A percentile compares a stretch with the other conserved stretches of the same genome.
phyloP scores from a whole-genome alignment of 2,329 filamentous ascomycete genomes.

The Alternaria ethzedia region DNA sequence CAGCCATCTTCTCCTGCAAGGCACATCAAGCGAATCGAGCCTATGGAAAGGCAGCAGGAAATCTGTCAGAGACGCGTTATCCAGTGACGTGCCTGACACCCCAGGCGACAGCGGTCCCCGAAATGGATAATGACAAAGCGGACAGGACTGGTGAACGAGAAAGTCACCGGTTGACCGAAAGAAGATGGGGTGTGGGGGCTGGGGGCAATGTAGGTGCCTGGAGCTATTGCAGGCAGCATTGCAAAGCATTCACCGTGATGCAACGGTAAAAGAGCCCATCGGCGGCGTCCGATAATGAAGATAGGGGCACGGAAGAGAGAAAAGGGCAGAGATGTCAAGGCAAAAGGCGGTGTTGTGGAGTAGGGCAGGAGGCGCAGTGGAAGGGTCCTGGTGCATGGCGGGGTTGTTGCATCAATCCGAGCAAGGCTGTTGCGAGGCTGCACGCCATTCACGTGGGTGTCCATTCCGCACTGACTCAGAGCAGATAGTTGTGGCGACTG shows the following conservation, averaged over 20 bases:
- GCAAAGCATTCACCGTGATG: background rate
- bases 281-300: conserved; percentile 3
- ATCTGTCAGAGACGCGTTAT: conserved; percentile 17
- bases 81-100: conserved; percentile 19
- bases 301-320: background rate
- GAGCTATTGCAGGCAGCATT: conserved; percentile 6
- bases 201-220: conserved; percentile 17
- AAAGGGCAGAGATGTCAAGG: conserved; percentile 7
- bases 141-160: conserved; percentile 18
- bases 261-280: background rate
- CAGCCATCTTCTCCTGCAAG: conserved; percentile 28
- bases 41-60: conserved; percentile 21
- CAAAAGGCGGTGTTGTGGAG: conserved; percentile 14
- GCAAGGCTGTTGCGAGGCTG: conserved; percentile 13
- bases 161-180: conserved; percentile 34
- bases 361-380: conserved; percentile 14
- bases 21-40: conserved; percentile 28
- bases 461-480: background rate
- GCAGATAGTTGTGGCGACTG: background rate
- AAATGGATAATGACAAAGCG: conserved; percentile 14
- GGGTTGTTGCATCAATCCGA: conserved; percentile 4
- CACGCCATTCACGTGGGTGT: conserved; percentile 10
- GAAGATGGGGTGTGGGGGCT: conserved; percentile 31
- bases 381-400: conserved; percentile 11
- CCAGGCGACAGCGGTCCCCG: conserved; percentile 25